These are phyloP conservation scores for Apophysomyces trapeziformis DNA, from an alignment of 371 early-diverging fungal genomes.

Conservation along the genomic window DNA sequence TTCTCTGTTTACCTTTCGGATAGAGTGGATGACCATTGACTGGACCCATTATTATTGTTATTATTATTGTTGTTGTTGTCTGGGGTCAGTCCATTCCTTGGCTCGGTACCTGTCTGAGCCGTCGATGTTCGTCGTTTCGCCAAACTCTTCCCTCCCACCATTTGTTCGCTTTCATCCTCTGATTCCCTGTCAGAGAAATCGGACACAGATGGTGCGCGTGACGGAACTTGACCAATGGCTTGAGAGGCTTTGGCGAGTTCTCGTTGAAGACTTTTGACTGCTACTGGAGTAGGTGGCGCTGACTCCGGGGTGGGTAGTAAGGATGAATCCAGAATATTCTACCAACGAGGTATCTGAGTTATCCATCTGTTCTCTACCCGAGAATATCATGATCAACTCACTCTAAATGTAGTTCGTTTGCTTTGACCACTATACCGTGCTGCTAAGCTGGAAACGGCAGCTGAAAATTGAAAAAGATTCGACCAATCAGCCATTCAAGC, in stretches of 20 bases:
- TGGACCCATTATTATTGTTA: no score
- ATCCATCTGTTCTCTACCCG: neutral
- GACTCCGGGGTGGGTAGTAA: slow-evolving; percentile 2
- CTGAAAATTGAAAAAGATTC: neutral
- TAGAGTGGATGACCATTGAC: neutral
- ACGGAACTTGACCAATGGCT: slow-evolving; percentile 41
- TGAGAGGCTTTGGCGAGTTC: slow-evolving; percentile 42
- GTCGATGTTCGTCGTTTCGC: slow-evolving; percentile 46
- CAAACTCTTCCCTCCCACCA: slow-evolving; percentile 33
- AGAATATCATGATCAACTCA: slow-evolving; percentile 14
- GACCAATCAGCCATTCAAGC: neutral
- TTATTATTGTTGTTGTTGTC: neutral
- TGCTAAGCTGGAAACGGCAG: slow-evolving; percentile 23
- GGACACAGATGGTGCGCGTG: slow-evolving; percentile 41
- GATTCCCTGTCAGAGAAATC: slow-evolving; percentile 50
- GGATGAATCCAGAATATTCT: slow-evolving; percentile 29
- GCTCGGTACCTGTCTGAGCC: slow-evolving; percentile 25
- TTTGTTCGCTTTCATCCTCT: slow-evolving; percentile 26
- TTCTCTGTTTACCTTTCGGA: slow-evolving; percentile 13
- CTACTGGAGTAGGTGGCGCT: slow-evolving; percentile 16
- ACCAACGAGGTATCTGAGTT: neutral
- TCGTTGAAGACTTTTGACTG: slow-evolving; percentile 29
- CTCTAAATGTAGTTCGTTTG: slow-evolving; percentile 25
- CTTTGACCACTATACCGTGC: slow-evolving; percentile 18
- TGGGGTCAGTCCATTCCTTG: neutral